Percentiles rank a stretch among this genome's conserved stretches.
Conservation (phyloP, 75 land plant genomes). For the Picea glauca region DNA sequence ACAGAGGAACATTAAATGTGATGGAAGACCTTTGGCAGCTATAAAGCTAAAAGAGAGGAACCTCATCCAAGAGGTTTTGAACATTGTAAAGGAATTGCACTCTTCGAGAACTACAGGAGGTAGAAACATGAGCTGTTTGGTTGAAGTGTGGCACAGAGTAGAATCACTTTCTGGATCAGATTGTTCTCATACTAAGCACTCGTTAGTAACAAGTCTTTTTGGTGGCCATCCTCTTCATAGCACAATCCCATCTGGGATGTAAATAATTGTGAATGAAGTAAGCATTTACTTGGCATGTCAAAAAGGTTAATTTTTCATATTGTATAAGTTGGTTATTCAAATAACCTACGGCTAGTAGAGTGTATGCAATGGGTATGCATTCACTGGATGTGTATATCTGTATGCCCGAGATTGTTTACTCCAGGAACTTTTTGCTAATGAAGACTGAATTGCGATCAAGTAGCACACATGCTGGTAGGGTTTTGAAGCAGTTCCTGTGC, state of each 20-base stretch:
- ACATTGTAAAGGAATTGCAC: not conserved
- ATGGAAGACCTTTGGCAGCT: not conserved
- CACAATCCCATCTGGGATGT: not conserved
- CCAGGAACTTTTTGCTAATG: not conserved
- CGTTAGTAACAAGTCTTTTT: not conserved
- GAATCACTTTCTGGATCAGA: not conserved
- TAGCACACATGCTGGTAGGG: not conserved
- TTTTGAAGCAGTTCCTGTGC: not conserved
- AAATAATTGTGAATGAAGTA: not conserved
- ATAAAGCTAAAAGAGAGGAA: not conserved
- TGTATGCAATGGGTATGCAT: not conserved
- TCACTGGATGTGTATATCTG: not conserved
- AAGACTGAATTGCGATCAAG: not conserved
- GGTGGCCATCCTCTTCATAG: not conserved
- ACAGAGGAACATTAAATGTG: not conserved
- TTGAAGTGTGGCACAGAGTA: not conserved
- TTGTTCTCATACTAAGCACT: not conserved
- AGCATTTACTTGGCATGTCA: not conserved
- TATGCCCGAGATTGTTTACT: not conserved
- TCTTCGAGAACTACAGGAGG: not conserved
- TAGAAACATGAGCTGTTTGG: not conserved
- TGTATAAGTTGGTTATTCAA: not conserved
- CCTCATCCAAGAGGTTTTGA: slow-evolving; percentile 8
- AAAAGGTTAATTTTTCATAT: not conserved
- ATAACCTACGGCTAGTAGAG: too few relatives aligned